Percentiles rank a stretch among this genome's conserved stretches.
Conservation (phyloP, 306 rosid genomes). For the Leucaena leucocephala region DNA sequence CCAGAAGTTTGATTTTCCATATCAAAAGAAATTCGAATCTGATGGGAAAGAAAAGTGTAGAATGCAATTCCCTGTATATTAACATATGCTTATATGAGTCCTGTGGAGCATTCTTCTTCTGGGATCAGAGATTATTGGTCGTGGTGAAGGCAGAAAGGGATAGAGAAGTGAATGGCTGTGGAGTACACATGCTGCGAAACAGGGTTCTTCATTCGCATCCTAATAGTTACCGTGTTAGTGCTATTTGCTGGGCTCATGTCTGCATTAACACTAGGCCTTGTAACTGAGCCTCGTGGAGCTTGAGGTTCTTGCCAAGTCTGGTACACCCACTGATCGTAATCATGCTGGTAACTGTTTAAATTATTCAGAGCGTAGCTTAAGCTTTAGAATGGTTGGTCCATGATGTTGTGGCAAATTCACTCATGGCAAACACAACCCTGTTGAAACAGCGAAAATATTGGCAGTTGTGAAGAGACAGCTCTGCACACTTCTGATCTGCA, state of each 20-base stretch:
- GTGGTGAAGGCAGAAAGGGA: background rate
- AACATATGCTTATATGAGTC: background rate
- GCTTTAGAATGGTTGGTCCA: background rate
- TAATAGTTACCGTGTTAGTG: slow-evolving; percentile 32
- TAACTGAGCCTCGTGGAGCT: slow-evolving; percentile 54
- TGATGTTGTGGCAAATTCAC: background rate
- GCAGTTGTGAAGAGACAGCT: slow-evolving; percentile 58
- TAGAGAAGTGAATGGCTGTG: slow-evolving; percentile 40
- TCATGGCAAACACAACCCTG: background rate
- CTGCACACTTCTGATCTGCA: slow-evolving; percentile 50
- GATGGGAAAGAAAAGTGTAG: background rate
- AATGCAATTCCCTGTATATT: background rate
- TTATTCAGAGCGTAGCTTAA: background rate
- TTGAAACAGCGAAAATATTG: slow-evolving; percentile 46
- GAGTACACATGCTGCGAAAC: slow-evolving; percentile 47
- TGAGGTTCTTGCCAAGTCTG: slow-evolving; percentile 52
- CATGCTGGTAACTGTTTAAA: slow-evolving; percentile 42
- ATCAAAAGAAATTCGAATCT: background rate
- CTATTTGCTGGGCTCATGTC: slow-evolving; percentile 54
- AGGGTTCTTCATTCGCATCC: slow-evolving; percentile 41
- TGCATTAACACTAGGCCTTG: slow-evolving; percentile 53
- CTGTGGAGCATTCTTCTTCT: background rate
- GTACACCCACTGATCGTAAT: slow-evolving; percentile 50
- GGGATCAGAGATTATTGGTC: background rate
- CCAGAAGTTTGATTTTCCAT: background rate